These are phyloP conservation scores for Cordyceps farinosa DNA, from an alignment of 2,329 filamentous ascomycete species.

Conservation along the genomic window DNA sequence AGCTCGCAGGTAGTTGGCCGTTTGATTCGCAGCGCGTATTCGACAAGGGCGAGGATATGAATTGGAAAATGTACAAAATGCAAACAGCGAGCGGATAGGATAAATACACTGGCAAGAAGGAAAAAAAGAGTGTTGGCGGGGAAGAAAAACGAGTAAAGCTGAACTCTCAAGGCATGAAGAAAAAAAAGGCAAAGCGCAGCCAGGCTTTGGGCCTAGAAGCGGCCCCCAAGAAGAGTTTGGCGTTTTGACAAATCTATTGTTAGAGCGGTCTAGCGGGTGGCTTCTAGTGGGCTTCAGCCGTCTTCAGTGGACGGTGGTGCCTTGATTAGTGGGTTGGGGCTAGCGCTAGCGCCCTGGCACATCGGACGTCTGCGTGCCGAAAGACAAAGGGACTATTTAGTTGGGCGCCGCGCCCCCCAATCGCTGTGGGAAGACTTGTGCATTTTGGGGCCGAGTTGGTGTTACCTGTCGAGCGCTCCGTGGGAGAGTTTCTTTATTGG, in stretches of 20 bases:
- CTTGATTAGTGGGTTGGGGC: conserved; percentile 5
- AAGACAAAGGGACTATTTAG: neutral
- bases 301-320: neutral
- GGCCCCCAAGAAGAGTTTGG: neutral
- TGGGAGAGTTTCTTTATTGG: too few species aligned
- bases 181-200: neutral
- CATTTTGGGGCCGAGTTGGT: too few species aligned
- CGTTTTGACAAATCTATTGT: conserved; percentile 7
- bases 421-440: neutral
- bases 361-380: neutral
- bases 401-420: too few species aligned
- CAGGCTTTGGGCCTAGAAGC: neutral
- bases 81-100: neutral
- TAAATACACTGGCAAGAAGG: neutral
- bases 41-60: neutral
- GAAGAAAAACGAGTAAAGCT: neutral
- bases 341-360: neutral
- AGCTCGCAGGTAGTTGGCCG: neutral
- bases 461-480: too few species aligned
- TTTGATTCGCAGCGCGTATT: neutral
- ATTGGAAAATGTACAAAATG: neutral
- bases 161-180: neutral
- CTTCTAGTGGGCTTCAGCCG: neutral
- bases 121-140: neutral
- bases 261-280: neutral